These are phyloP conservation scores for Kwoniella sp. DNA, from an alignment of 768 basidiomycete species.

Conservation along the genomic window DNA sequence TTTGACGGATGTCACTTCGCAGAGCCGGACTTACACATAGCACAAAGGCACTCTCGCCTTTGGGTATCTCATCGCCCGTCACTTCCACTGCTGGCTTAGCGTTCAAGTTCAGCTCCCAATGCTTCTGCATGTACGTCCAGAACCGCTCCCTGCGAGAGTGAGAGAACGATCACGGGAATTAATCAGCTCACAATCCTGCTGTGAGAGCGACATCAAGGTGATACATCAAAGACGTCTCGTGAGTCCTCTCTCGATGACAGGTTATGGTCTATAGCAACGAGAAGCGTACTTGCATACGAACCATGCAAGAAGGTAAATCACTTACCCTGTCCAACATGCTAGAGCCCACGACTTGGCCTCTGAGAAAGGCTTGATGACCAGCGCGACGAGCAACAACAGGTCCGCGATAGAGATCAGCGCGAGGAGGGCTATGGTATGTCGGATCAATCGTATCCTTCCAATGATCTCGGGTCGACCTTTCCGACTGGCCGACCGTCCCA, in stretches of 20 bases:
- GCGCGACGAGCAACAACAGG: slow-evolving; percentile 20
- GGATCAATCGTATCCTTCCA: background rate
- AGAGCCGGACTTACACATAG: slow-evolving; percentile 31
- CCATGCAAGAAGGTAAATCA: background rate
- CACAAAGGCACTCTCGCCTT: slow-evolving; percentile 36
- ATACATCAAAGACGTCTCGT: too few relatives aligned
- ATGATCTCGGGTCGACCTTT: too few relatives aligned
- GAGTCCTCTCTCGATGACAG: too few relatives aligned
- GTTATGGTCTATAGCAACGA: too few relatives aligned
- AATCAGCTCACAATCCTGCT: background rate
- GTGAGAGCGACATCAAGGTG: background rate
- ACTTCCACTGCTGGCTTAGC: slow-evolving; percentile 24
- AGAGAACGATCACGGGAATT: too few relatives aligned
- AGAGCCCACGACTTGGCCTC: slow-evolving; percentile 33
- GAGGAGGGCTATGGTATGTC: slow-evolving; percentile 27
- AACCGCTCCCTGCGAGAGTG: slow-evolving; percentile 27
- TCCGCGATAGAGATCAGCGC: slow-evolving; percentile 30
- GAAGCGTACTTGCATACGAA: background rate
- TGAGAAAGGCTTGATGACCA: slow-evolving; percentile 36
- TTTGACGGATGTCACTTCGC: too few relatives aligned
- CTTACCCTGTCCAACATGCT: slow-evolving; percentile 45
- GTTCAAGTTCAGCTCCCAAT: slow-evolving; percentile 38
- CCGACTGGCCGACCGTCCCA: too few relatives aligned
- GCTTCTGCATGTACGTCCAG: slow-evolving; percentile 45
- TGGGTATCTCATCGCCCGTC: slow-evolving; percentile 34